phyloP scores from a whole-genome alignment of 495 filamentous ascomycete species.

The Penicillium ochrochloron region DNA sequence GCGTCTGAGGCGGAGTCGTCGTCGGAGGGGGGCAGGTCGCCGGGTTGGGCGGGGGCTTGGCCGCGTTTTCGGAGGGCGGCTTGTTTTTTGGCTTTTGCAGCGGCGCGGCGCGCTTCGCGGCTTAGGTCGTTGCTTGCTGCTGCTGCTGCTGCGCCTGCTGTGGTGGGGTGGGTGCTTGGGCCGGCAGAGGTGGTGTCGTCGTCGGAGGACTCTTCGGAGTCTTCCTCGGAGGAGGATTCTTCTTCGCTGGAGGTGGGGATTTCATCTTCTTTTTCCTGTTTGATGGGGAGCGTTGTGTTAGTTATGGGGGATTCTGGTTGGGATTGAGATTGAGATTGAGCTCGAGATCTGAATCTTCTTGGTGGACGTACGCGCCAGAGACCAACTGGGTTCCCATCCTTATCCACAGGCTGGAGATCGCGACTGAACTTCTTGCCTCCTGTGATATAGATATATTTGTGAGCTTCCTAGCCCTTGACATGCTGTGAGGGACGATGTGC shows the following conservation, averaged over 20 bases:
- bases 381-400: conserved; percentile 74
- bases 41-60: conserved; percentile 67
- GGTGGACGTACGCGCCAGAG: conserved; percentile 72
- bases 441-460: conserved; percentile 33
- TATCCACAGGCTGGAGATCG: conserved; percentile 82
- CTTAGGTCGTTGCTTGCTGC: conserved; percentile 54
- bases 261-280: conserved; percentile 54
- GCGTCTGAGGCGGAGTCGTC: conserved; percentile 64
- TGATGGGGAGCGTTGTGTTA: background rate
- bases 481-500: conserved; percentile 13
- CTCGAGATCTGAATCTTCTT: background rate
- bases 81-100: conserved; percentile 89
- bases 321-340: background rate
- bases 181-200: conserved; percentile 38
- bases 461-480: background rate
- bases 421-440: conserved; percentile 95
- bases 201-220: conserved; percentile 43
- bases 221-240: conserved; percentile 45
- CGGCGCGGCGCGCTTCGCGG: conserved; percentile 85
- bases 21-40: conserved; percentile 78
- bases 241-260: conserved; percentile 44
- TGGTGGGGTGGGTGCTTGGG: conserved; percentile 29
- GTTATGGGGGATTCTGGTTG: background rate
- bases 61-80: conserved; percentile 78
- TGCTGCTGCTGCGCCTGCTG: conserved; percentile 21